These are phyloP conservation scores for Pleurotus pulmonarius DNA, from an alignment of 768 basidiomycete genomes.

Conservation along the genomic window DNA sequence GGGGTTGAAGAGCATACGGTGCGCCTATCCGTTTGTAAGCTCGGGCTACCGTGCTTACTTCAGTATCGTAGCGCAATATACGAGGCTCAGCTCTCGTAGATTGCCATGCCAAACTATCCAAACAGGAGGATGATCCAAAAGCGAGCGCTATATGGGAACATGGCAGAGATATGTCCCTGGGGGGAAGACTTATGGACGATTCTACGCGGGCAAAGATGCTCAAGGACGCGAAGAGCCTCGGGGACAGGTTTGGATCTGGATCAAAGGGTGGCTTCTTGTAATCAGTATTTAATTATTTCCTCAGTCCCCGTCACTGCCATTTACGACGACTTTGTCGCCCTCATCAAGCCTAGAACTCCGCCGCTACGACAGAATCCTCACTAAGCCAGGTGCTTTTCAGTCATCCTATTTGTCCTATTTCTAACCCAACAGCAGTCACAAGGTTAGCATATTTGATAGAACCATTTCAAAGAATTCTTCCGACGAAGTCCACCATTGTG, in stretches of 20 bases:
- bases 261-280: constrained; percentile 66
- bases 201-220: constrained; percentile 72
- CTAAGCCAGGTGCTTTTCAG: no score
- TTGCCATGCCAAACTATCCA: constrained; percentile 38
- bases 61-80: constrained; percentile 33
- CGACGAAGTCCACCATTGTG: no score
- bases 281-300: not conserved
- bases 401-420: no score
- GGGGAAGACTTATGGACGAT: constrained; percentile 89
- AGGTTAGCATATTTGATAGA: no score
- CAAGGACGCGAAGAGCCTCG: constrained; percentile 75
- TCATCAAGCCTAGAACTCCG: no score
- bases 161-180: constrained; percentile 81
- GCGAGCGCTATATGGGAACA: constrained; percentile 87
- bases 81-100: constrained; percentile 55
- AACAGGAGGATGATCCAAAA: constrained; percentile 43
- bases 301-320: no score
- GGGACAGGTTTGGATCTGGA: constrained; percentile 79
- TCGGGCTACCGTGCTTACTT: not conserved
- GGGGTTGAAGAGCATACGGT: constrained; percentile 83
- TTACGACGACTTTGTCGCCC: no score
- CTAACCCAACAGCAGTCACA: no score
- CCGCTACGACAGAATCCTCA: no score
- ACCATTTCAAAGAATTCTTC: no score
- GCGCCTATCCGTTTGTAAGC: constrained; percentile 18